These are phyloP conservation scores for Syzygium malaccense DNA, from an alignment of 441 rosid species.

Conservation along the genomic window DNA sequence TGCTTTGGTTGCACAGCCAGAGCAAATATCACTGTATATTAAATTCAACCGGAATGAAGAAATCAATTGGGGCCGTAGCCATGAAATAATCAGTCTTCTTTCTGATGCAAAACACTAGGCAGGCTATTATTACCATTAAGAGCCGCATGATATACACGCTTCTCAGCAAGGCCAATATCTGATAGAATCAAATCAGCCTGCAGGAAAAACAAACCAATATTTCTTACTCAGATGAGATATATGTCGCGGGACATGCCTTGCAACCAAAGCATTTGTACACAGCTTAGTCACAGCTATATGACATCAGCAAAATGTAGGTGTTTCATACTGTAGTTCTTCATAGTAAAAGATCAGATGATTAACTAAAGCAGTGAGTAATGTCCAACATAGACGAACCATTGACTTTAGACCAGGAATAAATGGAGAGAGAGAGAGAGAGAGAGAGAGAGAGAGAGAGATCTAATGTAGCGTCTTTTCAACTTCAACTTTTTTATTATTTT, in stretches of 20 bases:
- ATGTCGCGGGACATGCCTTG: not conserved
- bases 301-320: not conserved
- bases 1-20: conserved; percentile 19
- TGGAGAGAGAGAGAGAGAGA: not conserved
- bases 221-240: not conserved
- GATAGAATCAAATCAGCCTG: conserved; percentile 80
- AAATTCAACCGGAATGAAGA: conserved; percentile 28
- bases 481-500: not conserved
- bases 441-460: not conserved
- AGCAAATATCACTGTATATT: conserved; percentile 21
- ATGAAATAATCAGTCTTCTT: conserved; percentile 86
- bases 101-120: conserved; percentile 96
- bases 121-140: conserved; percentile 98
- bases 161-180: conserved; percentile 92
- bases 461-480: not conserved
- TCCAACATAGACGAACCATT: not conserved
- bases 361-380: not conserved
- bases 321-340: not conserved
- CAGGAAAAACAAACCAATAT: conserved; percentile 11
- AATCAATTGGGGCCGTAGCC: conserved; percentile 45
- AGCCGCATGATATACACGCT: conserved; percentile 93
- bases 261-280: not conserved
- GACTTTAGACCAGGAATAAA: not conserved
- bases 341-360: not conserved
- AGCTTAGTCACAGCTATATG: not conserved